A percentile compares a stretch with the other conserved stretches of the same genome.
Evolutionary conservation across 2,329 filamentous ascomycete genomes (phyloP).

Genomic region (Curvularia sp.): DNA sequence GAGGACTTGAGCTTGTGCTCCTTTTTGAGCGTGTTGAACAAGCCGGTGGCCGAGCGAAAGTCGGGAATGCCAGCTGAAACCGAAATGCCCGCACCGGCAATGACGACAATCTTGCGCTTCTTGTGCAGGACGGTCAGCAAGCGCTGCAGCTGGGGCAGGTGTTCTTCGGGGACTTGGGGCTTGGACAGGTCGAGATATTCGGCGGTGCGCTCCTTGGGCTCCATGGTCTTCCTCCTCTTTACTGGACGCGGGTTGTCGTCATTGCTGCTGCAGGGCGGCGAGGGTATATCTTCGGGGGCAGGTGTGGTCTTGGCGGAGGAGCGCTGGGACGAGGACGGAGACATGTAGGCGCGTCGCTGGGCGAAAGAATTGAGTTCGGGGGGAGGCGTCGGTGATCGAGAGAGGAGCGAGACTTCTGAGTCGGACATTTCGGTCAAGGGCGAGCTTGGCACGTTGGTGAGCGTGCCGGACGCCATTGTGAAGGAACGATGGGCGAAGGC

Average conservation of each 20-base stretch:
- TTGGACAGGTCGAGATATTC: constrained; percentile 76
- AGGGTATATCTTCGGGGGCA: constrained; percentile 54
- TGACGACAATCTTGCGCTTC: constrained; percentile 95
- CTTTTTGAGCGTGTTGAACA: constrained; percentile 84
- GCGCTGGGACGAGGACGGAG: constrained; percentile 54
- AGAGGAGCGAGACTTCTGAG: constrained; percentile 40
- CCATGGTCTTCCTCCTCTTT: constrained; percentile 71
- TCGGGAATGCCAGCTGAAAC: constrained; percentile 97
- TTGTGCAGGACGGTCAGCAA: constrained; percentile 78
- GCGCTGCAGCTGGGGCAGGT: constrained; percentile 70
- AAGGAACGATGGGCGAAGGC: constrained; percentile 12
- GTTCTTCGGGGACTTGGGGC: constrained; percentile 59
- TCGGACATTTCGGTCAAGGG: constrained; percentile 51
- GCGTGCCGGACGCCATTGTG: constrained; percentile 39
- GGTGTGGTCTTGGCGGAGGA: constrained; percentile 57
- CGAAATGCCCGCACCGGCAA: constrained; percentile 95
- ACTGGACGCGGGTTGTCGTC: constrained; percentile 71
- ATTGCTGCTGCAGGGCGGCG: constrained; percentile 55
- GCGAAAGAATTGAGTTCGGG: constrained; percentile 38
- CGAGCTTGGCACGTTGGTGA: constrained; percentile 44
- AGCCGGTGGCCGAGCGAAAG: constrained; percentile 87
- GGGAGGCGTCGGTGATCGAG: constrained; percentile 44
- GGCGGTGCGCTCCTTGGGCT: constrained; percentile 75
- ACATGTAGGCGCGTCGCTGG: constrained; percentile 42
- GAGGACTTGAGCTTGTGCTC: constrained; percentile 92